Evolutionary conservation across 1,139 yeast genomes (phyloP).

Genomic region (Entelexis paramagnoliae): DNA sequence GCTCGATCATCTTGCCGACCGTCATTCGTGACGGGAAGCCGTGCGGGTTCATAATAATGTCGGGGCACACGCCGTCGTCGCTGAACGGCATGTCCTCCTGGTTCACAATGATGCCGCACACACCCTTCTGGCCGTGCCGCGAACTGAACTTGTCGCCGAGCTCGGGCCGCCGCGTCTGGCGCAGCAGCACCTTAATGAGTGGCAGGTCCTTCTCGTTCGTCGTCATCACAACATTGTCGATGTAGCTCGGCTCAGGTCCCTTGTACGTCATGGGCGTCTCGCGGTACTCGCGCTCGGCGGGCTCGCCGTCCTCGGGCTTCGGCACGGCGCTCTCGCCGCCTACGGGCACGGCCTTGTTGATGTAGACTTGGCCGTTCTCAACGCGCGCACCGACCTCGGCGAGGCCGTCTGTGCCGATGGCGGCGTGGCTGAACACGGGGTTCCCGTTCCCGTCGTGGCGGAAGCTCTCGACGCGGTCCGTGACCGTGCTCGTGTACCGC

Average conservation of each 20-base stretch:
- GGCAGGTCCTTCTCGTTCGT: slow-evolving; percentile 94
- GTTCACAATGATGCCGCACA: slow-evolving; percentile 92
- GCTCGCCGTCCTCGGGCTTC: slow-evolving; percentile 5
- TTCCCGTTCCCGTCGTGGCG: slow-evolving; percentile 46
- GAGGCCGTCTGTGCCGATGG: slow-evolving; percentile 88
- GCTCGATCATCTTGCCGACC: slow-evolving; percentile 95
- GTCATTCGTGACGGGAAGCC: slow-evolving; percentile 99
- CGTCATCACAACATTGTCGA: slow-evolving; percentile 96
- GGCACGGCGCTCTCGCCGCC: slow-evolving; percentile 44
- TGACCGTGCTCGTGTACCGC: slow-evolving; percentile 86
- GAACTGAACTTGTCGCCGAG: slow-evolving; percentile 95
- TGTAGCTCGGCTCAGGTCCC: slow-evolving; percentile 91
- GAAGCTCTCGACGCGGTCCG: slow-evolving; percentile 85
- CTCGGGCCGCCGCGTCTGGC: slow-evolving; percentile 97
- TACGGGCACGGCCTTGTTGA: slow-evolving; percentile 85
- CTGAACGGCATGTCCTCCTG: slow-evolving; percentile 95
- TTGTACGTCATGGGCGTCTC: slow-evolving; percentile 87
- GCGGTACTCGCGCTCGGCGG: slow-evolving; percentile 45
- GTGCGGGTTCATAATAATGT: slow-evolving; percentile 96
- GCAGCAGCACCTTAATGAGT: slow-evolving; percentile 72
- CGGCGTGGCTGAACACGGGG: slow-evolving; percentile 71
- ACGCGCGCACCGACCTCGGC: slow-evolving; percentile 93
- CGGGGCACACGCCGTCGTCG: slow-evolving; percentile 68
- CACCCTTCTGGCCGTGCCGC: slow-evolving; percentile 98
- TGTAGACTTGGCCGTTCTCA: slow-evolving; percentile 86